Percentiles rank a stretch among this genome's conserved stretches.
These are phyloP conservation scores for Scedosporium boydii DNA, from an alignment of 2,329 filamentous ascomycete species.

Conservation along the genomic window DNA sequence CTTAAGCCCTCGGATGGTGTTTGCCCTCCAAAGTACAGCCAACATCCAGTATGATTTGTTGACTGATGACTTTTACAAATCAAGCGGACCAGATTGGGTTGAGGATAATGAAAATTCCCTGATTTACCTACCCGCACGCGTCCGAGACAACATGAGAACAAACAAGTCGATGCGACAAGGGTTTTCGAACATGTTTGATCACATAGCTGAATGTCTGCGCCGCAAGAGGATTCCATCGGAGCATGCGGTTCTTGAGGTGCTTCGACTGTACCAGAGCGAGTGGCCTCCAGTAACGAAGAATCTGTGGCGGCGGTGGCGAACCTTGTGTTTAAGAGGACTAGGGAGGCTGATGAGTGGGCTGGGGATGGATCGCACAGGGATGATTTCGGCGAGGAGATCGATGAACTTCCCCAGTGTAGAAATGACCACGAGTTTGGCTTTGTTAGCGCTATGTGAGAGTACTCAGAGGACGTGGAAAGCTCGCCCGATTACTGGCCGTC, in stretches of 20 bases:
- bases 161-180: neutral
- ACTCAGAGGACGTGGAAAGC: neutral
- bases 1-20: neutral
- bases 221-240: neutral
- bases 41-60: too few species aligned
- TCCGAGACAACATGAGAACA: neutral
- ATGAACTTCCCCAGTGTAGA: neutral
- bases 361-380: neutral
- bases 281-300: neutral
- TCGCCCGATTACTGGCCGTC: too few species aligned
- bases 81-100: neutral
- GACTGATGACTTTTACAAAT: neutral
- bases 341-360: neutral
- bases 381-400: neutral
- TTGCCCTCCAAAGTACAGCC: neutral
- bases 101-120: neutral
- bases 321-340: neutral
- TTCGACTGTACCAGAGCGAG: neutral
- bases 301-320: neutral
- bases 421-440: slow-evolving; percentile 2
- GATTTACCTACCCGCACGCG: too few species aligned
- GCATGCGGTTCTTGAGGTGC: neutral
- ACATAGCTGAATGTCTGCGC: neutral
- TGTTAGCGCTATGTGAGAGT: neutral
- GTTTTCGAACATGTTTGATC: neutral